Percentiles rank a stretch among this genome's conserved stretches.
Evolutionary conservation across 1,284 basidiomycete genomes (phyloP).

Genomic region (Butyriboletus pseudospeciosus): DNA sequence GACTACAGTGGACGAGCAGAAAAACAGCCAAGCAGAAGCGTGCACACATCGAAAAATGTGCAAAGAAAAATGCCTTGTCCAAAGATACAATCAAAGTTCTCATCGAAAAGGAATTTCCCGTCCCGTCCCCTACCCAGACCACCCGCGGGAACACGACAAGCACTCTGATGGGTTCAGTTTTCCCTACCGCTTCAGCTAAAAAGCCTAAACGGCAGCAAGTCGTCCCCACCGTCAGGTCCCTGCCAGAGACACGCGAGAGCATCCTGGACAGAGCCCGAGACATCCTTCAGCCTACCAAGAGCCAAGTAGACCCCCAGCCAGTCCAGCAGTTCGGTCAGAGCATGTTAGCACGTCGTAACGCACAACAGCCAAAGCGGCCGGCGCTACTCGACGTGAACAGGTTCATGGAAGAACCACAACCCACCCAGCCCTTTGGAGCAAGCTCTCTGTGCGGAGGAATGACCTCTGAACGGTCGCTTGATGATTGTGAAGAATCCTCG

Average conservation of each 20-base stretch:
- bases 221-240: constrained; percentile 44
- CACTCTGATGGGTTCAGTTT: constrained; percentile 55
- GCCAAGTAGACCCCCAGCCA: constrained; percentile 8
- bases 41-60: constrained; percentile 62
- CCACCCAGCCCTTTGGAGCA: constrained; percentile 43
- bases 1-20: constrained; percentile 59
- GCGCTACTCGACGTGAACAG: neutral
- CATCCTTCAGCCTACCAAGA: constrained; percentile 35
- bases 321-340: constrained; percentile 34
- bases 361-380: neutral
- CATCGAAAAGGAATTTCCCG: constrained; percentile 45
- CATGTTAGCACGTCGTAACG: constrained; percentile 14
- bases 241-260: constrained; percentile 44
- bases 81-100: constrained; percentile 54
- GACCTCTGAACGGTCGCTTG: neutral
- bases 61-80: constrained; percentile 52
- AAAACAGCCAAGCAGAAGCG: constrained; percentile 61
- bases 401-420: constrained; percentile 6
- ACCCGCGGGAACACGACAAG: constrained; percentile 16
- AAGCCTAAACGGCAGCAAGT: constrained; percentile 40
- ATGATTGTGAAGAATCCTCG: neutral
- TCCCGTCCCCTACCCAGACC: neutral
- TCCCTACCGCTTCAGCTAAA: constrained; percentile 46
- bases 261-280: constrained; percentile 55
- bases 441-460: constrained; percentile 31